phyloP scores from a whole-genome alignment of 1,284 basidiomycete species.

The Thecaphora frezii region DNA sequence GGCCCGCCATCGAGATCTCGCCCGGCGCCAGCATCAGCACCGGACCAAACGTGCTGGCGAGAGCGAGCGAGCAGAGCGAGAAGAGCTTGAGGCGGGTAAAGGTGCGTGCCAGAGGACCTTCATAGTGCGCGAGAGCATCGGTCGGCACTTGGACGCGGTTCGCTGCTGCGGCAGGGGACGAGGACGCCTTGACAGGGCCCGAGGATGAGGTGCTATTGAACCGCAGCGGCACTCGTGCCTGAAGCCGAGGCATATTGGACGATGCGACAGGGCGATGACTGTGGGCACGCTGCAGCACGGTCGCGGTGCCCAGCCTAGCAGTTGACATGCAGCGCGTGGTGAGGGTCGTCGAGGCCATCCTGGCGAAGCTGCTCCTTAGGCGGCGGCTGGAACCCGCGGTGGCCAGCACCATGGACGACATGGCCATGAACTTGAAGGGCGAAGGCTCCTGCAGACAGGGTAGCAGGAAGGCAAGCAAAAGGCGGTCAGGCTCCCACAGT shows the following conservation, averaged over 20 bases:
- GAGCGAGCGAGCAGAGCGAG: slow-evolving; percentile 74
- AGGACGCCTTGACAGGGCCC: too few species aligned
- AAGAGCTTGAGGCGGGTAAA: slow-evolving; percentile 79
- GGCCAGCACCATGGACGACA: not conserved
- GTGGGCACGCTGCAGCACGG: too few species aligned
- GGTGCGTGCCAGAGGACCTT: slow-evolving; percentile 71
- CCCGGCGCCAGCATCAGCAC: slow-evolving; percentile 80
- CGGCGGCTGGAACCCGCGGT: not conserved
- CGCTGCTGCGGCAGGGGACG: too few species aligned
- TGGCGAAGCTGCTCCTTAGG: not conserved
- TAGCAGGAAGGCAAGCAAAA: too few species aligned
- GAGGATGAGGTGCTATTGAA: not conserved
- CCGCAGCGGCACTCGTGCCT: too few species aligned
- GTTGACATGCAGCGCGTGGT: not conserved
- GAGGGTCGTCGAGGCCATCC: too few species aligned
- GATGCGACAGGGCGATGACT: too few species aligned
- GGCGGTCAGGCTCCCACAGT: too few species aligned
- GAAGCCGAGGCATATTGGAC: too few species aligned
- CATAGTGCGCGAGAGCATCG: slow-evolving; percentile 42
- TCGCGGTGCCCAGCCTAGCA: not conserved
- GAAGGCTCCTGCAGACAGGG: not conserved
- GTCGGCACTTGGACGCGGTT: too few species aligned
- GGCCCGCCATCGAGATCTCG: slow-evolving; percentile 70
- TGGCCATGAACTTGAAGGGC: not conserved
- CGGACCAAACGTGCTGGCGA: slow-evolving; percentile 73